Evolutionary conservation across 2,329 filamentous ascomycete species (phyloP).

Genomic region (Cercospora sp.): DNA sequence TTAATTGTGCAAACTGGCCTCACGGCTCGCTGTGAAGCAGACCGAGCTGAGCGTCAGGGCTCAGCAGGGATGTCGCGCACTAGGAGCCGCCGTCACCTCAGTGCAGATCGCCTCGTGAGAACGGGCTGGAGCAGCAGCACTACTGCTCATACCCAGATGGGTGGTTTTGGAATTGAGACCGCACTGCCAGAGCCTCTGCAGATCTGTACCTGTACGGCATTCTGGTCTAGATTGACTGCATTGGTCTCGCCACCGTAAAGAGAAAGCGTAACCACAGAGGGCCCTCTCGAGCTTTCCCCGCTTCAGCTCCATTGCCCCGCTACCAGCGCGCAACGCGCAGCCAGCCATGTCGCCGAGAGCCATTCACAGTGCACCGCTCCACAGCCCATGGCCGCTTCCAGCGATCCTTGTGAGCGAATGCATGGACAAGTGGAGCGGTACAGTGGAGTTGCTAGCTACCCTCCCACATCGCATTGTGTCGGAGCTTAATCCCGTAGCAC

Average conservation of each 20-base stretch:
- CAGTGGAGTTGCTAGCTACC: constrained; percentile 20
- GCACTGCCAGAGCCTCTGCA: constrained; percentile 9
- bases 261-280: background rate
- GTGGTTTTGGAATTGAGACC: background rate
- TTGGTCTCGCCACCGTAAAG: background rate
- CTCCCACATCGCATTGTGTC: constrained; percentile 20
- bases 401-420: constrained; percentile 28
- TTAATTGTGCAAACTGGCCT: background rate
- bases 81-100: background rate
- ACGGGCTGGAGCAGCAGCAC: background rate
- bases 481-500: constrained; percentile 19
- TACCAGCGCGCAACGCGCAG: background rate
- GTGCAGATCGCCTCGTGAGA: background rate
- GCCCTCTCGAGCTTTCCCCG: constrained; percentile 5
- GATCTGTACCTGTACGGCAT: constrained; percentile 6
- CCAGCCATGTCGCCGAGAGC: constrained; percentile 18
- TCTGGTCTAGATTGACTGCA: constrained; percentile 4
- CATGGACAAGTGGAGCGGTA: constrained; percentile 30
- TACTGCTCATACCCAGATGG: background rate
- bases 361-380: constrained; percentile 13
- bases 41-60: constrained; percentile 1
- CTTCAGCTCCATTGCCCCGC: constrained; percentile 11
- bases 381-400: constrained; percentile 11
- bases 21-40: constrained; percentile 1
- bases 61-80: constrained; percentile 5